Percentiles rank a stretch among this genome's conserved stretches.
phyloP scores from a whole-genome alignment of 768 basidiomycete genomes.

The Auriscalpium vulgare region DNA sequence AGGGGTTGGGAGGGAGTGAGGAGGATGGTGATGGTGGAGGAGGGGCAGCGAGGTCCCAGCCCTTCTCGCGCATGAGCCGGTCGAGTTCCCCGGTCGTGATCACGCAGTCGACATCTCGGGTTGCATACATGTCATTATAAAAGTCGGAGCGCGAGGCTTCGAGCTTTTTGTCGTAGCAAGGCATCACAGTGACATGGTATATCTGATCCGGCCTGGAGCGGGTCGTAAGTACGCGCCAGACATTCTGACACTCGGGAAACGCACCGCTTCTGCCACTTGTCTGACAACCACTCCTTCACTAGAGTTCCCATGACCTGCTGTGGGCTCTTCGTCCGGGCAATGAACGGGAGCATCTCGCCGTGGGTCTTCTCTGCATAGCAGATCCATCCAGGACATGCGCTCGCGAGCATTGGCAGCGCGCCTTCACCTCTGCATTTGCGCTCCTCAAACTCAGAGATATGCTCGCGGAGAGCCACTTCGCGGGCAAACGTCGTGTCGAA shows the following conservation, averaged over 20 bases:
- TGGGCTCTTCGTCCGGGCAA: constrained; percentile 82
- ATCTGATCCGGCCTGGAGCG: constrained; percentile 66
- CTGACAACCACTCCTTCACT: constrained; percentile 82
- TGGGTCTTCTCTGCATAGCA: constrained; percentile 99
- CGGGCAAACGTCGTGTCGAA: constrained; percentile 95
- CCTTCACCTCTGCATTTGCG: constrained; percentile 20
- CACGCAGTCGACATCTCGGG: constrained; percentile 94
- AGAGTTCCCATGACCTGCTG: constrained; percentile 92
- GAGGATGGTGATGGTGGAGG: constrained; percentile 24
- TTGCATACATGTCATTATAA: constrained; percentile 71
- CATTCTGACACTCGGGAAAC: constrained; percentile 30
- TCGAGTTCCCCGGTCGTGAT: constrained; percentile 94
- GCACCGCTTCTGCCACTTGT: constrained; percentile 59
- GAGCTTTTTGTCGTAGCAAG: constrained; percentile 99
- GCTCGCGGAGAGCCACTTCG: constrained; percentile 77
- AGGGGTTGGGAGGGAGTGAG: constrained; percentile 1
- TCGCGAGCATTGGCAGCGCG: constrained; percentile 82
- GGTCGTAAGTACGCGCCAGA: background rate
- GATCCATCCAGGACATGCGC: constrained; percentile 98
- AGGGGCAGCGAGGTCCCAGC: constrained; percentile 62
- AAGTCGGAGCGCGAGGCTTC: constrained; percentile 96
- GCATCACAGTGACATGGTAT: constrained; percentile 98
- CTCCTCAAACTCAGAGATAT: constrained; percentile 65
- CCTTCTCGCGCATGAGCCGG: constrained; percentile 72
- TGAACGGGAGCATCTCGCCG: constrained; percentile 86